Conservation (phyloP, 2,329 filamentous ascomycete species). For the Diaporthe ampelina region DNA sequence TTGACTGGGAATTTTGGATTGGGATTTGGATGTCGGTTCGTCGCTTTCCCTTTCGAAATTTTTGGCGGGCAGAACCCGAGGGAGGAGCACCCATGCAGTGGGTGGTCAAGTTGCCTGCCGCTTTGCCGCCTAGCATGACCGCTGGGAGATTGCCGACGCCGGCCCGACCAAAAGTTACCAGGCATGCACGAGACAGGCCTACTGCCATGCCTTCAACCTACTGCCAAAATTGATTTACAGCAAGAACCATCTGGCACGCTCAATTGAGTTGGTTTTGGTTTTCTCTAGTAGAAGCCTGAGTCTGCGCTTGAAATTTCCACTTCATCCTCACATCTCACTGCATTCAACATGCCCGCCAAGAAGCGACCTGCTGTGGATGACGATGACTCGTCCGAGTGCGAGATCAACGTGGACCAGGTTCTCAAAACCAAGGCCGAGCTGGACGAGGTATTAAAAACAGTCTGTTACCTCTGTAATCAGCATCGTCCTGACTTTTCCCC, state of each 20-base stretch:
- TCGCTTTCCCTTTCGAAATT: slow-evolving; percentile 32
- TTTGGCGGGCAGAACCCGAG: slow-evolving; percentile 39
- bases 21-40: slow-evolving; percentile 6
- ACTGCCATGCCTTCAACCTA: neutral
- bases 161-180: slow-evolving; percentile 29
- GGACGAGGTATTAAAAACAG: slow-evolving; percentile 34
- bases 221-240: neutral
- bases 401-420: slow-evolving; percentile 44
- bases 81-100: neutral
- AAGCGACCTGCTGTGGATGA: slow-evolving; percentile 31
- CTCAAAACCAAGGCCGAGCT: slow-evolving; percentile 43
- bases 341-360: slow-evolving; percentile 37
- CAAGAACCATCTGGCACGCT: no score
- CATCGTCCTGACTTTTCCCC: neutral
- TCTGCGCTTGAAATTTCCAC: neutral
- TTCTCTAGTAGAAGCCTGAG: neutral
- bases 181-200: neutral
- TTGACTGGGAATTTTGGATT: slow-evolving; percentile 6
- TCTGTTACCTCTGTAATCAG: neutral
- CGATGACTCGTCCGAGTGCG: slow-evolving; percentile 38
- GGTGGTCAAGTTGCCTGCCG: slow-evolving; percentile 13
- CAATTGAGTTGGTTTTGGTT: no score
- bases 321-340: neutral
- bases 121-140: neutral
- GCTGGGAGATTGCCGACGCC: slow-evolving; percentile 18